A percentile compares a stretch with the other conserved stretches of the same genome.
These are phyloP conservation scores for Cryptococcus sp. DNA, from an alignment of 1,284 basidiomycete species.

Conservation along the genomic window DNA sequence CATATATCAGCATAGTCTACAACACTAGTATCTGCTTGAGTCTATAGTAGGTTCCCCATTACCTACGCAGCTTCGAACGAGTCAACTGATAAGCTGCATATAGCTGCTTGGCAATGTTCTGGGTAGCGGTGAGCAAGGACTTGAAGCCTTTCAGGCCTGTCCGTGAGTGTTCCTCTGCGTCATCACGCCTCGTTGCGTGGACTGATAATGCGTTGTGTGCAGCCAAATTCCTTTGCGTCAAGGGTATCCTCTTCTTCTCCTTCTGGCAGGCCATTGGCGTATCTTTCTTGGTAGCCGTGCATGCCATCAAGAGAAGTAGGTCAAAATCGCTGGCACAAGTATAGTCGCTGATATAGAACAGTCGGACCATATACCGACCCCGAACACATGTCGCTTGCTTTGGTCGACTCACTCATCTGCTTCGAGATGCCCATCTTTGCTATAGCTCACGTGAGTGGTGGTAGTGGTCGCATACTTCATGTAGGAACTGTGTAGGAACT, in stretches of 20 bases:
- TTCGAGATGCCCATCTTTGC: conserved; percentile 98
- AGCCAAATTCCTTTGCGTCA: conserved; percentile 96
- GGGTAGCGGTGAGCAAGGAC: conserved; percentile 84
- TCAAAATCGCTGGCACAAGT: neutral
- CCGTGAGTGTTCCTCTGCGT: conserved; percentile 32
- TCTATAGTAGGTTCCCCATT: conserved; percentile 46
- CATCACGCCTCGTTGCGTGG: too few relatives aligned
- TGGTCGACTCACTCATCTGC: conserved; percentile 88
- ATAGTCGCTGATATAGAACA: conserved; percentile 17
- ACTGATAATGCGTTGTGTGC: conserved; percentile 59
- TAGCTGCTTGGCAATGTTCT: conserved; percentile 89
- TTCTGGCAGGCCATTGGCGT: conserved; percentile 95
- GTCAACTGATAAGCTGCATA: conserved; percentile 13
- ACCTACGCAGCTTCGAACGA: conserved; percentile 29
- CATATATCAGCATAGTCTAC: conserved; percentile 82
- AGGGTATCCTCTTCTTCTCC: conserved; percentile 95
- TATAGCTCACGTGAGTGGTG: conserved; percentile 66
- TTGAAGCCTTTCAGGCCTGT: conserved; percentile 80
- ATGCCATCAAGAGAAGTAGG: conserved; percentile 66
- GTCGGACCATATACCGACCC: conserved; percentile 83
- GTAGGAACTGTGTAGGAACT: neutral
- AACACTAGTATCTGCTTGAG: conserved; percentile 59
- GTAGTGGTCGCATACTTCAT: neutral
- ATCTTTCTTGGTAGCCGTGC: conserved; percentile 82
- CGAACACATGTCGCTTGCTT: conserved; percentile 87